Evolutionary conservation across 495 filamentous ascomycete genomes (phyloP).

Genomic region (Penicillium bialowiezense): DNA sequence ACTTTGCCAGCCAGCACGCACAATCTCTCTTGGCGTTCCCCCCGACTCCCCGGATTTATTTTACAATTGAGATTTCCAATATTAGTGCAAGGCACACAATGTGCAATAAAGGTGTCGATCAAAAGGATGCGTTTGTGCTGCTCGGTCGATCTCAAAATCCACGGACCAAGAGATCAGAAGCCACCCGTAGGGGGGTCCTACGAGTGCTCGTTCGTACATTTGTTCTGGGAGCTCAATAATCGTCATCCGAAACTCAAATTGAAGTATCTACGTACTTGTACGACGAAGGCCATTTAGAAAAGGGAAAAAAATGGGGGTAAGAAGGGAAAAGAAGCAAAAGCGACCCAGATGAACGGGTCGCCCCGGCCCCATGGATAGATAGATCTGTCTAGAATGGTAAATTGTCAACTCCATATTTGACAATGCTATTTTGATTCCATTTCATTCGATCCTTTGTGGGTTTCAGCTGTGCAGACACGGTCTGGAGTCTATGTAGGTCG

Average conservation of each 20-base stretch:
- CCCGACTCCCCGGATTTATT: background rate
- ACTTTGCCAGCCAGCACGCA: background rate
- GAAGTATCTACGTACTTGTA: too few species aligned
- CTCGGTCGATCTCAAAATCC: background rate
- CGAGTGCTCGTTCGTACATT: background rate
- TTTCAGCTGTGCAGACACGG: constrained; percentile 11
- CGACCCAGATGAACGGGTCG: background rate
- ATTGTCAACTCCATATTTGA: too few species aligned
- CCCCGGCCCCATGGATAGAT: too few species aligned
- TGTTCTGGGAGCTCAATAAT: background rate
- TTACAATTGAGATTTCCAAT: background rate
- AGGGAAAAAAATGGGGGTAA: too few species aligned
- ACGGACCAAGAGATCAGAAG: background rate
- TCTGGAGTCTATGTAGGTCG: constrained; percentile 5
- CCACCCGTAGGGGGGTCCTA: too few species aligned
- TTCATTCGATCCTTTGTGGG: background rate
- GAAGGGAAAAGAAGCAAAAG: too few species aligned
- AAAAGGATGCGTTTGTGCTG: background rate
- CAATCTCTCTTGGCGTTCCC: background rate
- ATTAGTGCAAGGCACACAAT: background rate
- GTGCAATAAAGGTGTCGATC: background rate
- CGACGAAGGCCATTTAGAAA: too few species aligned
- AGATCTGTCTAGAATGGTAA: too few species aligned
- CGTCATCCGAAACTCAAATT: background rate
- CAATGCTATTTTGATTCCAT: too few species aligned